Base-by-base conservation (phyloP, 257 asterid genomes). In the Ophiorrhiza pumila region DNA sequence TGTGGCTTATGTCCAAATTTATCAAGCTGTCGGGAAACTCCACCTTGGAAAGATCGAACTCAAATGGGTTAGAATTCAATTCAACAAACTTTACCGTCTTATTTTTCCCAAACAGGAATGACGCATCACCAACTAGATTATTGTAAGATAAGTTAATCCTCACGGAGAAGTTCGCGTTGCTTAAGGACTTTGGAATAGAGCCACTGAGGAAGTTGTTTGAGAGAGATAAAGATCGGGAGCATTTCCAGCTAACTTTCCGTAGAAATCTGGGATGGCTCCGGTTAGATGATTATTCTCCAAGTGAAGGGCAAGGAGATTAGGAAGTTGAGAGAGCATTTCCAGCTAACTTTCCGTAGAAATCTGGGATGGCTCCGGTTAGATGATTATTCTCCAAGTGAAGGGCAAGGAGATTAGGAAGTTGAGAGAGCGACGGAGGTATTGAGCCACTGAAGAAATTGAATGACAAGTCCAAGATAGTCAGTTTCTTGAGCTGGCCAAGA, bases 351-450 rank as follows among this genome's bases (percentile, higher is more conserved):
- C 88, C 85, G 52, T 87, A 85, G 1, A 90, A 80, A 0, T 85
- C 88, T 0, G 96, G 96, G 55, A 90, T 85, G 31, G 46, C 5
- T 15, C 96, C 96, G 0, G 85, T 84, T 74, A 91, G 89, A 17
- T 67, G 78, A 81, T 91, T 89, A n/a, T 85, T 74, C 71, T 81
- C 93, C 10, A 91, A 34, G 1, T 69, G 17, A 12, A 91, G 61
- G 13, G 72, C 74, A 1, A 0, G 0, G 5, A 91, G 88, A 55
- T 77, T 79, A 15, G 80, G 50, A 41, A 89, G 86, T 0, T 46
- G 42, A 62, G 84, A 64, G 1, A 87, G 84, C 0, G 86, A 71
- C 0, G 88, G 61, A 4, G 93, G 93, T 53, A 89, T 89, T 0
- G 82, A n/a, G 56, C 91, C 94, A 3, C 35, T 78, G 42, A 91